Evolutionary conservation across 495 filamentous ascomycete genomes (phyloP).

Genomic region (Tuber borchii): DNA sequence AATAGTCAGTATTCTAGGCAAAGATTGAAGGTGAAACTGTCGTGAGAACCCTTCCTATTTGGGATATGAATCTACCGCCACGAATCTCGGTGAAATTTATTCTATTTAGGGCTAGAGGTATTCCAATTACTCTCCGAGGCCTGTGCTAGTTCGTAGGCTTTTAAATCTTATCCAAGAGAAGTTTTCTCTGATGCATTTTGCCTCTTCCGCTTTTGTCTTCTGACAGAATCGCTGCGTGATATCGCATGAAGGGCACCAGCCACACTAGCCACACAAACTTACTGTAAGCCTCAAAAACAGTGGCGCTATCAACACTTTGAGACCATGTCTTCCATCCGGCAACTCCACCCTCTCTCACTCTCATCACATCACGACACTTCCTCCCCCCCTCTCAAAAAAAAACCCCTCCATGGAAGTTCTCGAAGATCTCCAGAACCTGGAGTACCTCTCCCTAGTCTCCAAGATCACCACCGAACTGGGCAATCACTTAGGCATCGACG

Average conservation of each 20-base stretch:
- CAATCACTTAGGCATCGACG: constrained; percentile 86
- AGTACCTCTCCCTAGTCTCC: constrained; percentile 86
- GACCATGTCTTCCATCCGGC: neutral
- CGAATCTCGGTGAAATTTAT: neutral
- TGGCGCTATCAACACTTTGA: neutral
- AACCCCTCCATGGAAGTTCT: constrained; percentile 52
- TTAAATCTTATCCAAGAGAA: neutral
- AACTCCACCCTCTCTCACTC: neutral
- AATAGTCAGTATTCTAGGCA: neutral
- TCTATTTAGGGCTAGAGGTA: neutral
- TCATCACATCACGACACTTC: neutral
- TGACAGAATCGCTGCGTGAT: neutral
- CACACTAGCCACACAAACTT: neutral
- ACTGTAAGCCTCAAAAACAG: neutral
- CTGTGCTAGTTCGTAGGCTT: neutral
- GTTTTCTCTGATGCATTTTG: neutral
- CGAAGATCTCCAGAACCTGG: constrained; percentile 85
- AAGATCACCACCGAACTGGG: constrained; percentile 90
- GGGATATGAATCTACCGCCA: neutral
- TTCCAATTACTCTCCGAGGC: neutral
- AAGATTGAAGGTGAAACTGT: neutral
- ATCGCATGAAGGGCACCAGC: neutral
- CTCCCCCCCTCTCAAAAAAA: neutral
- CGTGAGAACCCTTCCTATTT: neutral
- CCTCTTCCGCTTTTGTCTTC: too few relatives aligned